Percentiles rank a stretch among this genome's conserved stretches.
phyloP scores from a whole-genome alignment of 805 yeast genomes.

The Nakazawaea wickerhamii region DNA sequence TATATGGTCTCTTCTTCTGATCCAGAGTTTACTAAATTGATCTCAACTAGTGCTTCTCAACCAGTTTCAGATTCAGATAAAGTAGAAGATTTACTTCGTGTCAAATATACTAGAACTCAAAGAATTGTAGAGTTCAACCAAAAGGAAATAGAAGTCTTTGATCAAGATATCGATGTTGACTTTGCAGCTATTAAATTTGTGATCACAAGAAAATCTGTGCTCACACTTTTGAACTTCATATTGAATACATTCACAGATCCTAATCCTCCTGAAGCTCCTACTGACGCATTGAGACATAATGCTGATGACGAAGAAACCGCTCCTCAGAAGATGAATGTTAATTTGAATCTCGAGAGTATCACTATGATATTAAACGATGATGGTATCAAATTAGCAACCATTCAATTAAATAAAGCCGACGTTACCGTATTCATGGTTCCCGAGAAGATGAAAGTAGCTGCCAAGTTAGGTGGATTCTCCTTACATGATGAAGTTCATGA shows the following conservation, averaged over 20 bases:
- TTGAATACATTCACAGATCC: constrained; percentile 88
- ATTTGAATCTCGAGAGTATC: constrained; percentile 65
- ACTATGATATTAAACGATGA: constrained; percentile 77
- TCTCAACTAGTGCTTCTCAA: constrained; percentile 47
- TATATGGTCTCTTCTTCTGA: constrained; percentile 59
- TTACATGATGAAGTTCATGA: constrained; percentile 72
- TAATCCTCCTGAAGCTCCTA: constrained; percentile 58
- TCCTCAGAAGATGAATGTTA: constrained; percentile 71
- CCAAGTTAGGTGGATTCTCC: constrained; percentile 73
- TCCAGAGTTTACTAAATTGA: constrained; percentile 58
- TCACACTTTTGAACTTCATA: constrained; percentile 75
- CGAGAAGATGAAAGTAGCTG: constrained; percentile 65
- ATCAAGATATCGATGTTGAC: constrained; percentile 66
- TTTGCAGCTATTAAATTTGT: constrained; percentile 77
- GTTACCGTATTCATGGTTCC: constrained; percentile 64
- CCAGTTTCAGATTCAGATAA: constrained; percentile 16
- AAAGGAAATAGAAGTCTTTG: constrained; percentile 60
- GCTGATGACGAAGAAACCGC: constrained; percentile 50
- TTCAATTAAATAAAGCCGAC: constrained; percentile 69
- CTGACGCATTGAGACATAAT: constrained; percentile 67
- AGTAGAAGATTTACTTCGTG: constrained; percentile 47
- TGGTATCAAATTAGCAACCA: constrained; percentile 72
- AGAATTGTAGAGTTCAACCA: constrained; percentile 52
- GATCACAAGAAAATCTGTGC: constrained; percentile 68
- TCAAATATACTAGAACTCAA: constrained; percentile 54